phyloP scores from a whole-genome alignment of 2,329 filamentous ascomycete species.

The Aspergillus sp. region DNA sequence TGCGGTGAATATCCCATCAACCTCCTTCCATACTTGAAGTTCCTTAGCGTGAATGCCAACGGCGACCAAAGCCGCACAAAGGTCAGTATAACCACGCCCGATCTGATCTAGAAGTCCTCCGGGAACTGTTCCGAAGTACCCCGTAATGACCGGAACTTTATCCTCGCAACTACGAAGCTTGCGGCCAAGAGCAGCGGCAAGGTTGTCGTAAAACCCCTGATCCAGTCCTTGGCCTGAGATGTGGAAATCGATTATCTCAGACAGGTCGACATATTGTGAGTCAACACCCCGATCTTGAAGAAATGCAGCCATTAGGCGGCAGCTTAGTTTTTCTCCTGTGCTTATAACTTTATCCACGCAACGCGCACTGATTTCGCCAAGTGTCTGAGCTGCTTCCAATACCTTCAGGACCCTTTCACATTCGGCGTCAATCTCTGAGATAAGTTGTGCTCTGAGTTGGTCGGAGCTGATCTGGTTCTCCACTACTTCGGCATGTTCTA shows the following conservation, averaged over 20 bases:
- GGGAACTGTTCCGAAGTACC: slow-evolving; percentile 92
- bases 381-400: slow-evolving; percentile 60
- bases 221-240: slow-evolving; percentile 57
- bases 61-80: slow-evolving; percentile 88
- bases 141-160: slow-evolving; percentile 77
- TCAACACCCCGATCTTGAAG: slow-evolving; percentile 78
- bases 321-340: slow-evolving; percentile 94
- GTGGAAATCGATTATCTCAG: slow-evolving; percentile 72
- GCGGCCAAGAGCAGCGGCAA: slow-evolving; percentile 61
- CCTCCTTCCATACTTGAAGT: slow-evolving; percentile 98
- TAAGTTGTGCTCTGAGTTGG: slow-evolving; percentile 59
- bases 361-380: slow-evolving; percentile 70
- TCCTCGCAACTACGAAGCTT: slow-evolving; percentile 65
- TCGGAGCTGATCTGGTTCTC: slow-evolving; percentile 60
- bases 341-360: slow-evolving; percentile 87
- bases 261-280: slow-evolving; percentile 86
- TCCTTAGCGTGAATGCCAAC: slow-evolving; percentile 85
- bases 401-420: slow-evolving; percentile 79
- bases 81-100: slow-evolving; percentile 92
- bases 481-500: slow-evolving; percentile 76
- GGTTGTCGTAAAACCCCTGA: slow-evolving; percentile 67
- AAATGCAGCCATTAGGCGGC: slow-evolving; percentile 82
- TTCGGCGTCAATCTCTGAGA: slow-evolving; percentile 69
- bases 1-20: slow-evolving; percentile 88
- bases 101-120: slow-evolving; percentile 89